These are phyloP conservation scores for Notholithocarpus densiflorus DNA, from an alignment of 306 rosid species.

Conservation along the genomic window DNA sequence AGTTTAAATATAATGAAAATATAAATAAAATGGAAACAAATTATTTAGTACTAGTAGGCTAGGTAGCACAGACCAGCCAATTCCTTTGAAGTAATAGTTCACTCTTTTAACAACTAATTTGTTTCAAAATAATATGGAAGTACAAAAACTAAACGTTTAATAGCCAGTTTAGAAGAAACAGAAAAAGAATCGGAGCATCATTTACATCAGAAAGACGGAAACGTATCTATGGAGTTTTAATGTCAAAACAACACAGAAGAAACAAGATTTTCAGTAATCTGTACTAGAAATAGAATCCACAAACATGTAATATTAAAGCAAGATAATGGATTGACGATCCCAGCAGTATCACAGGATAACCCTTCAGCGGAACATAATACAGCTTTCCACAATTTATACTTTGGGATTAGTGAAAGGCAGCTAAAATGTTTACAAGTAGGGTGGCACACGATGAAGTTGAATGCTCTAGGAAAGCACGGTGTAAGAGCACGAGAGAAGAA, in stretches of 20 bases:
- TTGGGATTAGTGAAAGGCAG: not conserved
- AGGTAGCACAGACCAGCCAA: not conserved
- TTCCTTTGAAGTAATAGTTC: too few relatives aligned
- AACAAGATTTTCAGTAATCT: not conserved
- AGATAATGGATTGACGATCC: not conserved
- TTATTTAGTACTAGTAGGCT: not conserved
- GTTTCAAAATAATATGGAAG: not conserved
- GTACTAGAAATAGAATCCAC: not conserved
- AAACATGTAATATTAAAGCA: not conserved
- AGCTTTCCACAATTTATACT: not conserved
- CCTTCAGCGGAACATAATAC: not conserved
- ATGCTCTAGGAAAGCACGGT: too few relatives aligned
- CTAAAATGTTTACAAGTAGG: not conserved
- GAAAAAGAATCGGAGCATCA: not conserved
- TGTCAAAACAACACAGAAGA: not conserved
- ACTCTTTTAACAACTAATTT: too few relatives aligned
- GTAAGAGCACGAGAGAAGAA: too few relatives aligned
- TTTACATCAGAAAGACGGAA: not conserved
- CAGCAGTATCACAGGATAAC: too few relatives aligned
- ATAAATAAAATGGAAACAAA: not conserved
- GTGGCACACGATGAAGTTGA: too few relatives aligned
- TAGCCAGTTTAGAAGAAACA: not conserved
- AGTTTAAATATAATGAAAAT: not conserved
- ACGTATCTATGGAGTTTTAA: not conserved
- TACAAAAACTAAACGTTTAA: not conserved